phyloP scores from a whole-genome alignment of 2,329 filamentous ascomycete species.

The Pseudogymnoascus sp. region DNA sequence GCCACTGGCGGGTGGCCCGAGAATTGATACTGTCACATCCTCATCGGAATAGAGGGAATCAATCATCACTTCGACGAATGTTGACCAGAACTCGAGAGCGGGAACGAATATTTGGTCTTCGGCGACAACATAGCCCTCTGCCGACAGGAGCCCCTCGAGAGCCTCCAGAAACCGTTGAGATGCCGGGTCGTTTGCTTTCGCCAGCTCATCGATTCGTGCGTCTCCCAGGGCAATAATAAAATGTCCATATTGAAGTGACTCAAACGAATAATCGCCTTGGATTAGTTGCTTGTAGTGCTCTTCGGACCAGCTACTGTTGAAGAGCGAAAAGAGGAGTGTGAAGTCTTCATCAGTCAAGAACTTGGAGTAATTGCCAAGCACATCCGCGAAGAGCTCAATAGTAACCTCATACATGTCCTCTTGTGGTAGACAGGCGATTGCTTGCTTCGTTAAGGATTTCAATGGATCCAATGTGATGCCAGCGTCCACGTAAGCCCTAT shows the following conservation, averaged over 20 bases:
- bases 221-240: constrained; percentile 62
- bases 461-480: constrained; percentile 50
- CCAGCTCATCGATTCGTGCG: constrained; percentile 51
- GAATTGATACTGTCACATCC: constrained; percentile 13
- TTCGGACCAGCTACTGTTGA: constrained; percentile 51
- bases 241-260: constrained; percentile 55
- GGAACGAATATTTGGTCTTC: constrained; percentile 69
- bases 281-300: constrained; percentile 46
- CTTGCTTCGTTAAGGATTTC: constrained; percentile 48
- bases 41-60: constrained; percentile 48
- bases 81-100: constrained; percentile 73
- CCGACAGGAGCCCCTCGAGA: constrained; percentile 56
- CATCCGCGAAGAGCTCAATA: constrained; percentile 56
- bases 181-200: constrained; percentile 39
- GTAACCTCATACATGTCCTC: constrained; percentile 50
- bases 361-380: constrained; percentile 53
- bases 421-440: constrained; percentile 51
- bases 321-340: constrained; percentile 45
- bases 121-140: constrained; percentile 56
- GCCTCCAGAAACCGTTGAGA: constrained; percentile 46
- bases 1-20: not conserved
- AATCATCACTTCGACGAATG: constrained; percentile 60
- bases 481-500: constrained; percentile 50
- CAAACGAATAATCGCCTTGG: constrained; percentile 53
- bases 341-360: constrained; percentile 55